A percentile compares a stretch with the other conserved stretches of the same genome.
Evolutionary conservation across 2,329 filamentous ascomycete species (phyloP).

Genomic region (Ustilaginoidea virens): DNA sequence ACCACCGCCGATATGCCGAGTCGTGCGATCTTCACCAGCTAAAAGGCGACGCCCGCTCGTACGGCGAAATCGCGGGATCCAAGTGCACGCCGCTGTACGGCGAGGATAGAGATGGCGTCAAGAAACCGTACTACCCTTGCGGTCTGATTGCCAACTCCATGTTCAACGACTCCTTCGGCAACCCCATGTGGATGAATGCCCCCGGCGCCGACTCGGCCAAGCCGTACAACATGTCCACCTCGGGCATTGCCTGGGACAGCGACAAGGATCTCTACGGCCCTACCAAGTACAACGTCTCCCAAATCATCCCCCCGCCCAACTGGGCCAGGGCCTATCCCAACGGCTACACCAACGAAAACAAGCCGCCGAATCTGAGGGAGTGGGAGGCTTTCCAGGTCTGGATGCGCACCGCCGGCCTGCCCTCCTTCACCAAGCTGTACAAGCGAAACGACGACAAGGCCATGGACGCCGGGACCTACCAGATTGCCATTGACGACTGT

Average conservation of each 20-base stretch:
- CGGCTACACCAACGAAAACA: constrained; percentile 48
- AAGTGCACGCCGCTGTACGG: constrained; percentile 61
- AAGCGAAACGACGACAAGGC: constrained; percentile 58
- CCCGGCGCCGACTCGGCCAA: constrained; percentile 16
- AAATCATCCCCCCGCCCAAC: constrained; percentile 73
- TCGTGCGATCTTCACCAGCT: constrained; percentile 76
- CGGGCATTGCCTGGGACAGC: constrained; percentile 73
- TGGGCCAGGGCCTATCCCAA: constrained; percentile 59
- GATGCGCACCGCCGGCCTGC: constrained; percentile 94
- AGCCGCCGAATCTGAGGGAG: constrained; percentile 55
- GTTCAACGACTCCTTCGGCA: constrained; percentile 83
- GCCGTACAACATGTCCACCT: constrained; percentile 61
- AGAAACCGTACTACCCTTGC: constrained; percentile 78
- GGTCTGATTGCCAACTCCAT: constrained; percentile 91
- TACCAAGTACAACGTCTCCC: constrained; percentile 45
- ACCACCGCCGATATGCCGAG: constrained; percentile 90
- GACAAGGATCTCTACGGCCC: constrained; percentile 66
- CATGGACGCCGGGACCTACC: constrained; percentile 60
- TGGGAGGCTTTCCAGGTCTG: constrained; percentile 90
- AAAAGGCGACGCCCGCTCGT: constrained; percentile 48
- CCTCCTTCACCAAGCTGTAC: constrained; percentile 87
- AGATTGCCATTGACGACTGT: constrained; percentile 66
- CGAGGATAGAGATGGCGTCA: constrained; percentile 22
- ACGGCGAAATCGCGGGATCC: constrained; percentile 45
- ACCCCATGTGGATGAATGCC: constrained; percentile 45